Evolutionary conservation across 1,284 basidiomycete species (phyloP), one percentile per base, ranked within the genome.

Genomic region (Kwoniella shivajii): DNA sequence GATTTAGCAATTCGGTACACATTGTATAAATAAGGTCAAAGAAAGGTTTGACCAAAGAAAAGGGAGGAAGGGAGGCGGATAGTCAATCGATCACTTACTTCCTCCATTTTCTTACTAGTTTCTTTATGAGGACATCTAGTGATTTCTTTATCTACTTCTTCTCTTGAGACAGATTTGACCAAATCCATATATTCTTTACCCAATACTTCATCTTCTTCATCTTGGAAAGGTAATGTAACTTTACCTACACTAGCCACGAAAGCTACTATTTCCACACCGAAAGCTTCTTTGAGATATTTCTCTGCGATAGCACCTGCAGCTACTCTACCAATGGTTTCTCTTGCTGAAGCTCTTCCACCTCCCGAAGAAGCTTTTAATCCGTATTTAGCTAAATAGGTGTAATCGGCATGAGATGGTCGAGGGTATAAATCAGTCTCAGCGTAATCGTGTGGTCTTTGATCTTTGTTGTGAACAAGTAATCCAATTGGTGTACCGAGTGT

Each of bases 231-330:
- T 29, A 99, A 81, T 68, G 88, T 87, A 49, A 98, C 84, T 75
- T 93, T 95, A 55, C 96, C 96, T 4, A 98, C 96, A 4, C 90
- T 93, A 2, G 90, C 92, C 30, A 98, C 95, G 72, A 99, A 98
- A 0, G 94, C 94, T 36, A 99, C 90, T 65, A 99, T 94, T 78
- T 98, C 92, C 59, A 98, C 85, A 20, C 92, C 92, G 74, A 89
- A 88, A 9, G 87, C 92, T 57, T 86, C 80, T 69, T 87, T 90
- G 51, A 99, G 84, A 80, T 97, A 99, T 78, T 88, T 92, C 79
- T 99, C 96, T 2, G 96, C 96, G 63, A 99, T 95, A 6, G 96
- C 93, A 45, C 96, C 96, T 2, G 96, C 96, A 13, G 96, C 96
- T 31, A 99, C 96, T 59, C 95, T 88, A 22, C 92, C 96, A 66